A percentile compares a stretch with the other conserved stretches of the same genome.
Conservation (phyloP, 1,284 basidiomycete species). For the Moesziomyces sp. region DNA sequence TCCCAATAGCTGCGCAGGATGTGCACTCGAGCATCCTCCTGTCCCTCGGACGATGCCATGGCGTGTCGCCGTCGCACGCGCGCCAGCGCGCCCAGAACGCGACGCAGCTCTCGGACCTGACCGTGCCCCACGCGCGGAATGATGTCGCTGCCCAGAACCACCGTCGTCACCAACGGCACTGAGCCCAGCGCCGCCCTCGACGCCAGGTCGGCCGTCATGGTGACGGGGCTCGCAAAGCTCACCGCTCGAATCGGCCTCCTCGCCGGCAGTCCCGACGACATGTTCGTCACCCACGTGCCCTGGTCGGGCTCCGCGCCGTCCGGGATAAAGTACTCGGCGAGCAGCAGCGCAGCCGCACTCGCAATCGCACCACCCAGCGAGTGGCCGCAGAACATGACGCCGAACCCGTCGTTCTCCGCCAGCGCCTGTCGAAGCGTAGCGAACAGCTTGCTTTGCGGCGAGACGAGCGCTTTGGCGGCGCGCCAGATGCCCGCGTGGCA, state of each 20-base stretch:
- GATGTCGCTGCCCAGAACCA: constrained; percentile 61
- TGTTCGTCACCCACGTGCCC: constrained; percentile 59
- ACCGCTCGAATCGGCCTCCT: constrained; percentile 61
- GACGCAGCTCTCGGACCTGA: constrained; percentile 63
- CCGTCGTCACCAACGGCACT: constrained; percentile 59
- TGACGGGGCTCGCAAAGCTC: constrained; percentile 65
- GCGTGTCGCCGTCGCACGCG: constrained; percentile 60
- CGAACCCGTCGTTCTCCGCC: constrained; percentile 59
- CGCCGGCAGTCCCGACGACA: constrained; percentile 55
- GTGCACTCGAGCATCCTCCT: constrained; percentile 55
- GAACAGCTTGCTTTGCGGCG: constrained; percentile 58
- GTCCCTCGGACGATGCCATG: constrained; percentile 34
- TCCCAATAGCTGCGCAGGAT: constrained; percentile 62
- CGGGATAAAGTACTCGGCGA: constrained; percentile 57
- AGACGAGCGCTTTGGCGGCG: constrained; percentile 59
- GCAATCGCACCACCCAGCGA: constrained; percentile 65
- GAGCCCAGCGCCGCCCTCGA: constrained; percentile 51
- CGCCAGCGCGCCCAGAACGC: constrained; percentile 62
- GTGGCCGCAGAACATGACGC: constrained; percentile 64
- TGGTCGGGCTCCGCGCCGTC: constrained; percentile 37
- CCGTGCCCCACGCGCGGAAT: constrained; percentile 65
- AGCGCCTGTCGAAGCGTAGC: constrained; percentile 53
- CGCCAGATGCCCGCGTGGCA: constrained; percentile 65
- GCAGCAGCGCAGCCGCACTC: constrained; percentile 60
- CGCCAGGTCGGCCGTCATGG: constrained; percentile 58